Conservation (phyloP, 179 eudicot species). For the Monotropa hypopitys region DNA sequence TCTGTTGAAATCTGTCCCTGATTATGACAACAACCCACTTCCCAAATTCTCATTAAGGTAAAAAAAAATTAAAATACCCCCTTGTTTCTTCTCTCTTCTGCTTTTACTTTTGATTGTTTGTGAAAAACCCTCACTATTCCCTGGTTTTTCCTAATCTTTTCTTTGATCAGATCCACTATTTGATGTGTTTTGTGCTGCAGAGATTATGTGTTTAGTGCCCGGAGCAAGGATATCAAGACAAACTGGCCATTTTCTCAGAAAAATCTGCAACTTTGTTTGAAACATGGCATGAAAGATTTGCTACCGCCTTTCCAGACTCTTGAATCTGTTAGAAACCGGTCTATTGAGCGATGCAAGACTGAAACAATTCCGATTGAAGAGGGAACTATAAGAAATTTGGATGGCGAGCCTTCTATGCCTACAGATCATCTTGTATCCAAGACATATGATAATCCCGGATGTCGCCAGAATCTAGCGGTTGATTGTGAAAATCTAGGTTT, state of each 20-base stretch:
- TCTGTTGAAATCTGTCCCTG: constrained; percentile 27
- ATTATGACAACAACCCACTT: constrained; percentile 19
- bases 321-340: constrained; percentile 27
- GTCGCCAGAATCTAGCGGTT: constrained; percentile 18
- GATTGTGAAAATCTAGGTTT: constrained; percentile 22
- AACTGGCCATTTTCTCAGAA: constrained; percentile 81
- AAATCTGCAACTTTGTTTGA: constrained; percentile 59
- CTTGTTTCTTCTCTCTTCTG: background rate
- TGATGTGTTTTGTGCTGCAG: constrained; percentile 32
- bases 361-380: constrained; percentile 24
- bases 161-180: constrained; percentile 22
- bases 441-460: constrained; percentile 11
- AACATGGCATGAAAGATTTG: constrained; percentile 53
- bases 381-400: constrained; percentile 21
- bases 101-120: constrained; percentile 7
- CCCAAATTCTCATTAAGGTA: constrained; percentile 54
- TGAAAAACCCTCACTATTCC: background rate
- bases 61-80: background rate
- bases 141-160: background rate
- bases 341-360: constrained; percentile 17
- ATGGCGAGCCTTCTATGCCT: constrained; percentile 18
- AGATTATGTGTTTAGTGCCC: constrained; percentile 54
- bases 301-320: constrained; percentile 69
- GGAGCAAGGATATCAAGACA: constrained; percentile 56
- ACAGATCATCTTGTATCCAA: constrained; percentile 13